Conservation (phyloP, 1,284 basidiomycete genomes). For the Sanghuangporus weigelae region DNA sequence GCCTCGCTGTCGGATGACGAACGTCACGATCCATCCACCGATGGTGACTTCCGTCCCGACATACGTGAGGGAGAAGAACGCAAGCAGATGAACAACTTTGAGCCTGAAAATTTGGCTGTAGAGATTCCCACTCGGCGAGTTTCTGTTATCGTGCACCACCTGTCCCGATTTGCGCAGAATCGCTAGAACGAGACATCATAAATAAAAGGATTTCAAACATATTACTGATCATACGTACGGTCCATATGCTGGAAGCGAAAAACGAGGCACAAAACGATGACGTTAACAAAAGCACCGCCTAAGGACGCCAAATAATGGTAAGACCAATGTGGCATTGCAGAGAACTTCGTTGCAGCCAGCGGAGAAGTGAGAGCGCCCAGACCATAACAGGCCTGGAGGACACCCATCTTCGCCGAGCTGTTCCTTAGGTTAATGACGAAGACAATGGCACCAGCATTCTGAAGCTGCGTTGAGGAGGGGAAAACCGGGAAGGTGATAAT, state of each 20-base stretch:
- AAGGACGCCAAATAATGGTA: slow-evolving; percentile 62
- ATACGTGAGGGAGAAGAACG: slow-evolving; percentile 61
- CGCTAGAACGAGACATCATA: slow-evolving; percentile 19
- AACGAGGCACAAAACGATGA: slow-evolving; percentile 37
- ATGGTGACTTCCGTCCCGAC: slow-evolving; percentile 65
- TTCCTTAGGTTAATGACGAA: slow-evolving; percentile 46
- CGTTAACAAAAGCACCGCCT: slow-evolving; percentile 46
- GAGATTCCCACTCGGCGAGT: slow-evolving; percentile 35
- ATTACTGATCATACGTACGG: slow-evolving; percentile 29
- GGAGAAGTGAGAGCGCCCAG: slow-evolving; percentile 64
- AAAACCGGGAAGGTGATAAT: not conserved
- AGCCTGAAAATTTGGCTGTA: slow-evolving; percentile 53
- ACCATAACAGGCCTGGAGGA: slow-evolving; percentile 55
- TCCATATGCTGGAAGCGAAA: slow-evolving; percentile 51
- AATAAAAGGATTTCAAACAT: slow-evolving; percentile 17
- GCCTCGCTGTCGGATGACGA: slow-evolving; percentile 41
- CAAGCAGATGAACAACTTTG: slow-evolving; percentile 50
- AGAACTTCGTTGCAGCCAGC: slow-evolving; percentile 64
- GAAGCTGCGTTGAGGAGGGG: not conserved
- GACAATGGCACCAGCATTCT: slow-evolving; percentile 55
- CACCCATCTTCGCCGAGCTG: slow-evolving; percentile 51
- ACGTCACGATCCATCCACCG: slow-evolving; percentile 64
- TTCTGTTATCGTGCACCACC: slow-evolving; percentile 34
- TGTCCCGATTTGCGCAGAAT: slow-evolving; percentile 13
- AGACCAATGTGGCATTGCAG: slow-evolving; percentile 45